Conservation (phyloP, 345 rosid genomes). For the Bretschneidera sinensis region DNA sequence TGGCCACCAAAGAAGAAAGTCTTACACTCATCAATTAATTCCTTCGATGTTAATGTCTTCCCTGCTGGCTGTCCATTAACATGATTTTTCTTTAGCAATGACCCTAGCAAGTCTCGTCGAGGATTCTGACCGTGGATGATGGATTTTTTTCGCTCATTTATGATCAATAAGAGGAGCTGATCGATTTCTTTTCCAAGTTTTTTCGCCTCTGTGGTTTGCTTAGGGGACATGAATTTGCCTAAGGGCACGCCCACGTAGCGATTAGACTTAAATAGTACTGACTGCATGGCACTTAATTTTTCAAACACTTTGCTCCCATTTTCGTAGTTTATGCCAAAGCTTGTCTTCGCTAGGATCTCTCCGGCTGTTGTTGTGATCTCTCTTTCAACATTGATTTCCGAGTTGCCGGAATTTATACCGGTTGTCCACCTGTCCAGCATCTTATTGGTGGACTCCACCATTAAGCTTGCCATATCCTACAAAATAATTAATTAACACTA, state of each 20-base stretch:
- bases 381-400: slow-evolving; percentile 61
- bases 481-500: too few species aligned
- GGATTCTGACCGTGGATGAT: not conserved
- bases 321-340: slow-evolving; percentile 68
- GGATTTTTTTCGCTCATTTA: slow-evolving; percentile 36
- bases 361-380: slow-evolving; percentile 69
- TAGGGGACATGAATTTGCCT: slow-evolving; percentile 45
- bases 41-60: slow-evolving; percentile 47
- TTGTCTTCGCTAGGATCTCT: slow-evolving; percentile 79
- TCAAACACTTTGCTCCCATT: slow-evolving; percentile 52
- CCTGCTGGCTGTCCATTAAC: slow-evolving; percentile 29
- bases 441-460: slow-evolving; percentile 69
- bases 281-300: slow-evolving; percentile 70
- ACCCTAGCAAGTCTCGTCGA: slow-evolving; percentile 53
- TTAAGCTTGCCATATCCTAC: slow-evolving; percentile 70
- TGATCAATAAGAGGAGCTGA: slow-evolving; percentile 47
- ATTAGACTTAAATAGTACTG: slow-evolving; percentile 62
- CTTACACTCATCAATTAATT: slow-evolving; percentile 87
- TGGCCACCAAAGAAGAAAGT: slow-evolving; percentile 96
- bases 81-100: slow-evolving; percentile 35
- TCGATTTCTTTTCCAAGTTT: slow-evolving; percentile 76
- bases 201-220: slow-evolving; percentile 45
- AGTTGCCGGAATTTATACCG: slow-evolving; percentile 39
- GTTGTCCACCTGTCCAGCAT: slow-evolving; percentile 71
- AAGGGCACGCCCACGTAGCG: slow-evolving; percentile 89